A percentile compares a stretch with the other conserved stretches of the same genome.
These are phyloP conservation scores for Actinomortierella wolfii DNA, from an alignment of 371 early-diverging fungal genomes.

Conservation along the genomic window DNA sequence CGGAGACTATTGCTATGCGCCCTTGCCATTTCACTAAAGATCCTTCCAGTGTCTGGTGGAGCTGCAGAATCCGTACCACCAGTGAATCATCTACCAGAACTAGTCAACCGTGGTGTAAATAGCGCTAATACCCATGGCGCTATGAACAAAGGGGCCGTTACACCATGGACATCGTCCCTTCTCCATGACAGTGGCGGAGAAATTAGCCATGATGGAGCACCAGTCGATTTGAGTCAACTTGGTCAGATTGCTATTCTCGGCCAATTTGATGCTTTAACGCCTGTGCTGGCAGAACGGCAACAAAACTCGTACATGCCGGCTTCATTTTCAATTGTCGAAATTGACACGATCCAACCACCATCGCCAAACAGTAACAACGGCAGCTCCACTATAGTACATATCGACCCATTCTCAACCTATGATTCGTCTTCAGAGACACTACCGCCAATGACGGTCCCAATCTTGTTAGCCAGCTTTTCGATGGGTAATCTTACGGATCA, in stretches of 20 bases:
- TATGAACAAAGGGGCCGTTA: slow-evolving; percentile 1
- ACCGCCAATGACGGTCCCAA: slow-evolving; percentile 17
- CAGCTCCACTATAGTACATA: background rate
- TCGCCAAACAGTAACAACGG: background rate
- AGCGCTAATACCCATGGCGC: slow-evolving; percentile 5
- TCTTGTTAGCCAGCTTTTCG: slow-evolving; percentile 26
- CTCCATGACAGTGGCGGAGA: background rate
- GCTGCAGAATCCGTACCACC: background rate
- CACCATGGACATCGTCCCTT: background rate
- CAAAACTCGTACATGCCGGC: slow-evolving; percentile 29
- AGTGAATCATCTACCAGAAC: too few relatives aligned
- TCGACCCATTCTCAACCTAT: background rate
- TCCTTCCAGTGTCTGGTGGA: background rate
- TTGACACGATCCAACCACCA: slow-evolving; percentile 6
- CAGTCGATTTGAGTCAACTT: slow-evolving; percentile 22
- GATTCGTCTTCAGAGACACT: background rate
- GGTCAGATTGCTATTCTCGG: slow-evolving; percentile 40
- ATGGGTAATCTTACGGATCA: slow-evolving; percentile 2
- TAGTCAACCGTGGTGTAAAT: too few relatives aligned
- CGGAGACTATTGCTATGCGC: too few relatives aligned
- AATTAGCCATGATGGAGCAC: slow-evolving; percentile 10
- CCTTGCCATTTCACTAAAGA: too few relatives aligned
- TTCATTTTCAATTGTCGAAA: slow-evolving; percentile 34
- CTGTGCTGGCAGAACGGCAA: slow-evolving; percentile 19
- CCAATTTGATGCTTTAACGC: slow-evolving; percentile 37